Evolutionary conservation across 306 rosid species (phyloP), one percentile per base, ranked within the genome.

Genomic region (Begonia loranthoides): DNA sequence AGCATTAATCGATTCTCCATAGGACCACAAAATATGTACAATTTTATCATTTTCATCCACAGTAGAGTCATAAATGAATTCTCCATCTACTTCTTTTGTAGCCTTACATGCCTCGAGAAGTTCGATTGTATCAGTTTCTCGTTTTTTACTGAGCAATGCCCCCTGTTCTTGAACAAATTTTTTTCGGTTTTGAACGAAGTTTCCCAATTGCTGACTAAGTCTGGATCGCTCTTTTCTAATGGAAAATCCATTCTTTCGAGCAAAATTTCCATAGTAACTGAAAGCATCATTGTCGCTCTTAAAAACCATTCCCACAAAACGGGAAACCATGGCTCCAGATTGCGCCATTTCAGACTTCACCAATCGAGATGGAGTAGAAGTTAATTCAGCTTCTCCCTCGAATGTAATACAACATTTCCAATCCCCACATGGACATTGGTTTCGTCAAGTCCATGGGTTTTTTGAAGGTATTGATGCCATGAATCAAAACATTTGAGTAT

Each of bases 351-450:
- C 93, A 34, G 67, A 56, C 54, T 74, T 86, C 48, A 68, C 76
- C 54, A 75, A 76, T 57, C 80, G 83, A 1, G 88, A 65, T 15
- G 74, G 77, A 17, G 69, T 34, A 36, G 76, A 74, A 50, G 75
- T 56, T 68, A 80, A 95, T 40, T 78, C 92, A 36, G 75, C 63
- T 50, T 80, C 92, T 10, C 86, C 76, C 52, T 85, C 94, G 60
- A 66, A 57, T 16, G 94, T 73, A 59, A 86, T 66, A 51, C 74
- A 86, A 64, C 99, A 92, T 50, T 86, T 86, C 99, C 96, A 92
- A 80, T 92, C 99, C 49, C 99, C 93, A 70, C 99, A 92, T 12
- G 99, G 99, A 71, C 96, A 90, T 72, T 83, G 95, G 45, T 82
- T 94, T 69, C 87, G 68, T 57, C 83, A 78, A 73, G 86, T 83